Base-by-base conservation (phyloP, 352 stramenopile genomes). In the Blastocystis sp. region DNA sequence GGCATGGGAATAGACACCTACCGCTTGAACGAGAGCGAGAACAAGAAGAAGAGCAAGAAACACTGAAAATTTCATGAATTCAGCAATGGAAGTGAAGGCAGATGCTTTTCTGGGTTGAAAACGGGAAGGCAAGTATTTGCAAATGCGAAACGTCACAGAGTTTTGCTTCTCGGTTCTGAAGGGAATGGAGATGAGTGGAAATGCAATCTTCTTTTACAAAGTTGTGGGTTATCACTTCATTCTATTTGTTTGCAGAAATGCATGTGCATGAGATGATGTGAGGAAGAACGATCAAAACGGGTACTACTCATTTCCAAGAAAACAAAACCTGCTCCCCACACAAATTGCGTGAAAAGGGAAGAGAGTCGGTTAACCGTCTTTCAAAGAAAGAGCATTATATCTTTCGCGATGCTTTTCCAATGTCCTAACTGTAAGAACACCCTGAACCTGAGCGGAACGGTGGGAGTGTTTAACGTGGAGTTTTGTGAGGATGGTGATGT, bases 321-420 rank as follows among this genome's bases (percentile, higher is more conserved):
- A 34, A 34, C 28, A 34, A 34, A 34, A 34, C 48, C 5, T 17
- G 48, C 14, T 56, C 48, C 48, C 5, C 48, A 17, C 48, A 56
- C 5, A 56, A 14, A 14, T 56, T 56, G 5, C 48, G 14, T 17
- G 5, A 56, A 56, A 14, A 56, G 48, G 48, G 48, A 56, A 56
- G 48, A 56, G 14, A 56, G 48, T 17, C 48, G 5, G 48, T 56
- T 56, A 17, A 7, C 5, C 48, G 48, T 56, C 48, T 56, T 56
- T 56, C 14, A 7, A 7, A 14, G 14, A 56, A 14, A 14, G 5
- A 17, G 5, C 48, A 56, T 56, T 14, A 56, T 56, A 17, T 56
- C 48, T 56, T 56, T 56, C 48, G 14, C 28, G 23, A 84, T 84
- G 74, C 41, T 84, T 67, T 38, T 84, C 28, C 65, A 66, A 69